Evolutionary conservation across 306 rosid species (phyloP), one percentile per base, ranked within the genome.

Genomic region (Cicer judaicum): DNA sequence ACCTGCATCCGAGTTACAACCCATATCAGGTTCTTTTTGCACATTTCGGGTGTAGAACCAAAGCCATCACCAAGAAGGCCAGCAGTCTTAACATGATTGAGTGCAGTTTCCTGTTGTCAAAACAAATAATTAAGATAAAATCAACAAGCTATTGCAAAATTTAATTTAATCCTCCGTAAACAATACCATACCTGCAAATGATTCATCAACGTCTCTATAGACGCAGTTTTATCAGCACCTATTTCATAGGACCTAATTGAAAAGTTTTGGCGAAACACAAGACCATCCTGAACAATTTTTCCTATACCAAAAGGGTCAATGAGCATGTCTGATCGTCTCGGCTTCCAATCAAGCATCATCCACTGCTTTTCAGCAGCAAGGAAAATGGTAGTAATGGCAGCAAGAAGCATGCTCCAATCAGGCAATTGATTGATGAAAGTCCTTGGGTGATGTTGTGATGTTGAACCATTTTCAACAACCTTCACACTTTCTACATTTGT

Each of bases 311-410:
- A 94, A 0, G 99, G 88, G 36, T 94, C 96, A 4, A 85, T 44
- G 14, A 87, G 88, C 92, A 94, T 72, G 80, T 92, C 99, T 1
- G 93, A 50, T 29, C 96, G 88, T 79, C 86, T 88, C 34, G 99
- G 97, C 83, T 92, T 94, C 99, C 99, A 94, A 83, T 94, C 99
- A 46, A 94, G 93, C 96, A 87, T 92, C 91, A 89, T 94, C 99
- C 97, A 94, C 84, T 94, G 97, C 88, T 94, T 94, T 84, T 94
- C 99, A 0, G 99, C 99, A 1, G 97, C 99, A 78, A 94, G 85
- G 87, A 94, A 92, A 15, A 84, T 81, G 0, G 97, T 94, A 6
- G 99, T 94, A 76, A 94, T 88, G 43, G 99, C 99, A 29, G 99
- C 99, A 77, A 94, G 95, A 24, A 94, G 97, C 97, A 92, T 89